Evolutionary conservation across 2,329 filamentous ascomycete species (phyloP).

Genomic region (Cladophialophora chaetospira): DNA sequence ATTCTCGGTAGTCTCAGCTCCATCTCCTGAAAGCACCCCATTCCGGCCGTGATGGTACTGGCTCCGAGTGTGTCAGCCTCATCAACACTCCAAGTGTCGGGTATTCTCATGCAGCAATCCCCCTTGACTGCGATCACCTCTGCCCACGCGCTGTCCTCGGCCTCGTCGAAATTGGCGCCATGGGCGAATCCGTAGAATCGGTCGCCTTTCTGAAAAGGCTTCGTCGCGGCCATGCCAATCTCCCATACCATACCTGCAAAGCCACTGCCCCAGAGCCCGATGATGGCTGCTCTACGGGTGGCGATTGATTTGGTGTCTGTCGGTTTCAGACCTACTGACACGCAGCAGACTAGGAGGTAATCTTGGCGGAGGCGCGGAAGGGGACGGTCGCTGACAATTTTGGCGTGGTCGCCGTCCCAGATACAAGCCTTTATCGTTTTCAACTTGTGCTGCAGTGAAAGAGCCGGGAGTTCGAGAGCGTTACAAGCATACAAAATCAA

Average conservation of each 20-base stretch:
- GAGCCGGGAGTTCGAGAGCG: too few species aligned
- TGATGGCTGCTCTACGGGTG: constrained; percentile 31
- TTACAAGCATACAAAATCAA: too few species aligned
- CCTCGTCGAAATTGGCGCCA: constrained; percentile 42
- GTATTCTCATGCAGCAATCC: constrained; percentile 51
- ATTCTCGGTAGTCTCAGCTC: constrained; percentile 26
- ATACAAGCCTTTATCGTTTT: constrained; percentile 40
- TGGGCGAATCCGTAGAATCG: constrained; percentile 55
- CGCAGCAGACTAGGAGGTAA: constrained; percentile 56
- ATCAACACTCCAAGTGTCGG: constrained; percentile 52
- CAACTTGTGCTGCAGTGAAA: neutral
- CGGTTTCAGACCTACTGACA: constrained; percentile 56
- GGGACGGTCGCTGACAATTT: constrained; percentile 35
- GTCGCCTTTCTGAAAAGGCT: constrained; percentile 53
- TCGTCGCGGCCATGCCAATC: constrained; percentile 52
- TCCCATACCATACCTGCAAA: constrained; percentile 55
- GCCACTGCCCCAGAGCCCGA: constrained; percentile 54
- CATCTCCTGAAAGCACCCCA: constrained; percentile 42
- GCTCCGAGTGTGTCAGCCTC: constrained; percentile 57
- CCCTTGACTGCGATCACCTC: constrained; percentile 57
- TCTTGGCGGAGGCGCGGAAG: constrained; percentile 31
- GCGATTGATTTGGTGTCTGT: constrained; percentile 57
- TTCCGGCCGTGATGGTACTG: constrained; percentile 54
- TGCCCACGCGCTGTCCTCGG: constrained; percentile 56
- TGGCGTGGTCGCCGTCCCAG: constrained; percentile 32